A percentile compares a stretch with the other conserved stretches of the same genome.
Evolutionary conservation across 805 yeast species (phyloP).

Genomic region (Sugiyamaella smithiae): DNA sequence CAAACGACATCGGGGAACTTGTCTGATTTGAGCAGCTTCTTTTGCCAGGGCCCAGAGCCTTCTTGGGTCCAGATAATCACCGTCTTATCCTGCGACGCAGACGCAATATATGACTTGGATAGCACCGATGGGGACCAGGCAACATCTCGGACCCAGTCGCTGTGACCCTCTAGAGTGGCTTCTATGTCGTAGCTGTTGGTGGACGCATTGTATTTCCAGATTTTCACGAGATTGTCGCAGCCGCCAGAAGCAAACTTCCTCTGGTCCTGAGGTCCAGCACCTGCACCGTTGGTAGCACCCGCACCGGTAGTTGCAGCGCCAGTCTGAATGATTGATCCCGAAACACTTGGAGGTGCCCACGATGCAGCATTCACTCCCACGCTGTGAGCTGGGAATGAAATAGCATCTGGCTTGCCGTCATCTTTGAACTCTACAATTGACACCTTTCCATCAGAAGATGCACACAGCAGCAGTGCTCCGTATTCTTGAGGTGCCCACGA

Average conservation of each 20-base stretch:
- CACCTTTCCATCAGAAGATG: conserved; percentile 90
- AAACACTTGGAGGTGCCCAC: conserved; percentile 48
- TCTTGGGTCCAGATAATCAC: conserved; percentile 95
- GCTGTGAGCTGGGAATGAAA: conserved; percentile 74
- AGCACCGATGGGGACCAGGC: conserved; percentile 95
- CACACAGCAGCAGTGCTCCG: conserved; percentile 86
- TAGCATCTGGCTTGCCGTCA: conserved; percentile 63
- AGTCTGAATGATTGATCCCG: conserved; percentile 64
- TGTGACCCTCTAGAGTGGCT: conserved; percentile 79
- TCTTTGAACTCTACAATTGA: conserved; percentile 89
- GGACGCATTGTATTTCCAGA: conserved; percentile 70
- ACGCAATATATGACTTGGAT: conserved; percentile 84
- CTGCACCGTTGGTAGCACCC: conserved; percentile 50
- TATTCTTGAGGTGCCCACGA: conserved; percentile 97
- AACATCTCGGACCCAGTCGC: conserved; percentile 98
- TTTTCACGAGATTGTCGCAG: conserved; percentile 87
- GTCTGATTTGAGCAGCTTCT: conserved; percentile 67
- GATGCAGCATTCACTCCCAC: conserved; percentile 93
- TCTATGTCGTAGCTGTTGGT: conserved; percentile 64
- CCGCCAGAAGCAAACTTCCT: conserved; percentile 92
- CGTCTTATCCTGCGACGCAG: conserved; percentile 94
- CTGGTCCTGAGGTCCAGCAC: conserved; percentile 32
- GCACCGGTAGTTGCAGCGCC: conserved; percentile 92
- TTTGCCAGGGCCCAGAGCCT: conserved; percentile 68
- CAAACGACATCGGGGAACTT: conserved; percentile 96